phyloP scores from a whole-genome alignment of 371 early-diverging fungal genomes.

The Syncephalis fuscata region DNA sequence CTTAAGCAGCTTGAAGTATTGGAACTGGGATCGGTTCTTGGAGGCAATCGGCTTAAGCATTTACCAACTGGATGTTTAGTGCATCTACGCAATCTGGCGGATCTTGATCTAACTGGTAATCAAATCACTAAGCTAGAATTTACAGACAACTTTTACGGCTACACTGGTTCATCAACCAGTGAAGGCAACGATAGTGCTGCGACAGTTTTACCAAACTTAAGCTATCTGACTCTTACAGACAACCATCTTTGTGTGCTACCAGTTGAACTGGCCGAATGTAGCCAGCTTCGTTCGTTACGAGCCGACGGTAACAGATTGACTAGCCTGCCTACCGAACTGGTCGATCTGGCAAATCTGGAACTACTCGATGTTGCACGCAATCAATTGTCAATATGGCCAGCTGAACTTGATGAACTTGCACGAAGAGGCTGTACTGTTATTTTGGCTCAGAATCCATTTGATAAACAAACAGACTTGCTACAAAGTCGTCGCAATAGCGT shows the following conservation, averaged over 20 bases:
- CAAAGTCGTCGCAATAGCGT: no score
- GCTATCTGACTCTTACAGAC: no score
- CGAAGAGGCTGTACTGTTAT: no score
- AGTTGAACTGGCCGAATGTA: no score
- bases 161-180: no score
- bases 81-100: not conserved
- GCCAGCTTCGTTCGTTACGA: no score
- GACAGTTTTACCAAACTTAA: no score
- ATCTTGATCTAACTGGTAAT: not conserved
- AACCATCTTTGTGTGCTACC: no score
- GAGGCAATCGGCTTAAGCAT: not conserved
- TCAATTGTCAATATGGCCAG: constrained; percentile 36
- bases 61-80: not conserved
- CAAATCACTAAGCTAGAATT: not conserved
- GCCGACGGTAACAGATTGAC: constrained; percentile 10
- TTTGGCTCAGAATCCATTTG: no score
- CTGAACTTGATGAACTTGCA: constrained; percentile 26
- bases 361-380: constrained; percentile 42
- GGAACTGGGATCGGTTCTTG: not conserved
- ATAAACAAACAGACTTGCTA: no score
- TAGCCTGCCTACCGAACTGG: constrained; percentile 33
- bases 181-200: no score
- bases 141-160: no score
- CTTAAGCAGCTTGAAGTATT: not conserved
- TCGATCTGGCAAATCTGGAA: constrained; percentile 25